Base-by-base conservation (phyloP, 176 grass and related monocot genomes). In the Tuctoria greenei region DNA sequence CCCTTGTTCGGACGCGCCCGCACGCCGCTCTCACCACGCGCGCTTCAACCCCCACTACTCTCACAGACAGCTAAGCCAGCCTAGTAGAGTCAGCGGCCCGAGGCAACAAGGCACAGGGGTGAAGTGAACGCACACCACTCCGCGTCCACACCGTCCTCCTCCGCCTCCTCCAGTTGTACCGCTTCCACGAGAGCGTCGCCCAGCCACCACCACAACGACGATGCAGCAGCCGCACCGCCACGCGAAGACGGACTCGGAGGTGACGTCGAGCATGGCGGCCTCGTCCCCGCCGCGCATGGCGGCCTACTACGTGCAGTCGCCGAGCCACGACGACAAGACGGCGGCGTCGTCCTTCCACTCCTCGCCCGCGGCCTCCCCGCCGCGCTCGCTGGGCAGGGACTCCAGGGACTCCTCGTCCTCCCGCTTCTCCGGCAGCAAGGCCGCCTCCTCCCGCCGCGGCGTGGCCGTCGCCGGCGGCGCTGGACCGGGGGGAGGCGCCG, bases 271-370 rank as follows among this genome's bases (percentile, higher is more conserved):
- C 89, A 36, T 92, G 63, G 92, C 84, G 58, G 59, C 82, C 8
- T 95, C 95, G 11, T 89, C 95, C 2, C 87, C 89, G 5, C 61
- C 73, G 23, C 89, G 80, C 51, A 12, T 12, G 11, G 79, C 86
- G 8, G 59, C 81, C 15, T 99, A 99, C 91, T 99, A 95, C 79
- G 91, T 99, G 40, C 95, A 99, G 89, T 95, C 89, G 47, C 95
- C 95, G 8, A 82, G 74, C 49, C 87, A 93, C 69, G 95, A 92
- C 51, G 95, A 98, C 83, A 90, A 81, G 82, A 77, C 88, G 39
- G 85, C 87, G 7, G 86, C 70, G 1, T 77, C 91, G 40, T 85
- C 91, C 68, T 67, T 88, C 85, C 82, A 92, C 82, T 93, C 91
- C 41, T 85, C 91, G 1, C 95, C 95, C 0, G 85, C 83, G 8